These are phyloP conservation scores for Larix kaempferi DNA, from an alignment of 75 land plant genomes.

Conservation along the genomic window DNA sequence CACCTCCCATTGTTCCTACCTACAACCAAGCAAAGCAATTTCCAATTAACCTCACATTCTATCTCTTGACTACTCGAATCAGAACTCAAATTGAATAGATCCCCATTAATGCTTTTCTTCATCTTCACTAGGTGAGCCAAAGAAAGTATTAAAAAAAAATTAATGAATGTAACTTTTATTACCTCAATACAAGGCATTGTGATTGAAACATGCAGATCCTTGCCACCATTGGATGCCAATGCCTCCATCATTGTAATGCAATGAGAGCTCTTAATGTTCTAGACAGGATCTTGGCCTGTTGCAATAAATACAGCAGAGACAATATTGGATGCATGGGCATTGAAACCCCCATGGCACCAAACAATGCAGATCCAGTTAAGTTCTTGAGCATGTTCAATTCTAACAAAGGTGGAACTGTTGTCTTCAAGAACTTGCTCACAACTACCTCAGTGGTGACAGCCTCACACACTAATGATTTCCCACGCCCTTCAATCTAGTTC, in stretches of 20 bases:
- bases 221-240: conserved; percentile 41
- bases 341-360: conserved; percentile 83
- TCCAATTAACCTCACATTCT: no score
- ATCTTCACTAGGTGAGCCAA: no score
- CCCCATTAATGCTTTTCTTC: no score
- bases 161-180: no score
- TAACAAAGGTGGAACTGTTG: conserved; percentile 66
- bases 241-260: conserved; percentile 76
- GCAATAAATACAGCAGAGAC: conserved; percentile 76
- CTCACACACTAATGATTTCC: conserved; percentile 81
- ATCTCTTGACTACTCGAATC: no score
- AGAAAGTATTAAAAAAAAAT: no score
- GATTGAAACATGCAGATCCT: conserved; percentile 66
- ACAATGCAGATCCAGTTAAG: conserved; percentile 79
- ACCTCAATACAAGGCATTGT: conserved; percentile 47
- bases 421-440: conserved; percentile 66
- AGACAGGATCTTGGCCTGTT: conserved; percentile 85
- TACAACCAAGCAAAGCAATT: conserved; percentile 13
- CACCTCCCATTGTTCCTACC: conserved; percentile 95
- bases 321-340: conserved; percentile 86
- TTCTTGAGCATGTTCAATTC: conserved; percentile 87
- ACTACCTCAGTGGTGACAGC: conserved; percentile 60
- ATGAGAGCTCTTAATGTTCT: conserved; percentile 81
- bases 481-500: conserved; percentile 80
- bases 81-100: no score